Percentiles rank a stretch among this genome's conserved stretches.
Evolutionary conservation across 2,329 filamentous ascomycete genomes (phyloP).

Genomic region (Colletotrichum liriopes): DNA sequence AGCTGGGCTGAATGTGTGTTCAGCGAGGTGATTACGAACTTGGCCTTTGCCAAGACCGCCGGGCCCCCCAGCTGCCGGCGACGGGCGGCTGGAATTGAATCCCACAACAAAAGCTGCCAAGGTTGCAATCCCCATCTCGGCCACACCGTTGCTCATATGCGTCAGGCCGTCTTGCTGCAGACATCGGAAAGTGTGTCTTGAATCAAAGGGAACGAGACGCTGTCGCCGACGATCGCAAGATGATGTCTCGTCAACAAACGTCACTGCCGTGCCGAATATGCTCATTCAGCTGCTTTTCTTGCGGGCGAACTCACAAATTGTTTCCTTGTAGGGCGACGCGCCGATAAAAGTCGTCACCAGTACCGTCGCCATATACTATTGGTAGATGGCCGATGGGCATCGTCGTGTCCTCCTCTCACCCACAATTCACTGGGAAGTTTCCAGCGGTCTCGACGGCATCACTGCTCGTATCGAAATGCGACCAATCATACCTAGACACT

Average conservation of each 20-base stretch:
- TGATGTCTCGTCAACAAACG: not conserved
- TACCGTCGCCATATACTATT: not conserved
- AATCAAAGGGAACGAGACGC: not conserved
- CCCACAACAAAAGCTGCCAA: too few species aligned
- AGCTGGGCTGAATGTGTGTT: not conserved
- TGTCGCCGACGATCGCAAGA: not conserved
- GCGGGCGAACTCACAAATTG: accelerated
- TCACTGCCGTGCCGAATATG: not conserved
- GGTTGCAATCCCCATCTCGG: not conserved
- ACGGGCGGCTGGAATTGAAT: not conserved
- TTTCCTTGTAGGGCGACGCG: not conserved
- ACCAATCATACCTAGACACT: not conserved
- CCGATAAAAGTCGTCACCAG: not conserved
- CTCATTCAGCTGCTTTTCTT: accelerated
- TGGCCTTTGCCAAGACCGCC: too few species aligned
- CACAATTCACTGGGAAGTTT: too few species aligned
- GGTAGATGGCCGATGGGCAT: not conserved
- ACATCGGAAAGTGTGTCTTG: not conserved
- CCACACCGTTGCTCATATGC: not conserved
- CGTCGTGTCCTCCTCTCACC: not conserved
- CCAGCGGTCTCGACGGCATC: too few species aligned
- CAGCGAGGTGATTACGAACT: too few species aligned
- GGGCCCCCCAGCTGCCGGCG: too few species aligned
- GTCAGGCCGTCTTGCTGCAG: not conserved
- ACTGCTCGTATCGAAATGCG: not conserved